These are phyloP conservation scores for Cercis canadensis DNA, from an alignment of 306 rosid species.

Conservation along the genomic window DNA sequence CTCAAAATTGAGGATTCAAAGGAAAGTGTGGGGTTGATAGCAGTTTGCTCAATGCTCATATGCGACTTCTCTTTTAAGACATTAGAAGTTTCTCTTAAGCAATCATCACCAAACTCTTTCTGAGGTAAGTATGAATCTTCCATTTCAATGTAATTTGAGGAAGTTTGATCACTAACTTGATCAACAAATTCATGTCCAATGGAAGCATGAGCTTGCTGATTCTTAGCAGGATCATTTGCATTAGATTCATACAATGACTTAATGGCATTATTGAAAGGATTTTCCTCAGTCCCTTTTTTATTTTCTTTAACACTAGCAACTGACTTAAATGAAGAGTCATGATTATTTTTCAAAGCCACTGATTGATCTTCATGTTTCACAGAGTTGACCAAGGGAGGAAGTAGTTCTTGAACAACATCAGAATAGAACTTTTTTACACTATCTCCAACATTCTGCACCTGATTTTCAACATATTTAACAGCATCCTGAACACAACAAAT, in stretches of 20 bases:
- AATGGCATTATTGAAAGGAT: constrained; percentile 28
- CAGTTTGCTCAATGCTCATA: constrained; percentile 10
- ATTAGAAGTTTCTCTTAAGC: constrained; percentile 31
- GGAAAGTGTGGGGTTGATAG: background rate
- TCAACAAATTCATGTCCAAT: background rate
- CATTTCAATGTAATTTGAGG: background rate
- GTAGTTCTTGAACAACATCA: constrained; percentile 65
- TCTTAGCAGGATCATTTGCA: constrained; percentile 36
- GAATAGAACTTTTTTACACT: constrained; percentile 72
- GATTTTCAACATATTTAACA: constrained; percentile 73
- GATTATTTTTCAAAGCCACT: constrained; percentile 32
- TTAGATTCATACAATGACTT: constrained; percentile 38
- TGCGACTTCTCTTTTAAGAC: constrained; percentile 26
- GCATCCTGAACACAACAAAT: constrained; percentile 61
- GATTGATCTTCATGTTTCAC: constrained; percentile 46
- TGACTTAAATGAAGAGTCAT: constrained; percentile 38
- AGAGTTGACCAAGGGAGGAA: constrained; percentile 47
- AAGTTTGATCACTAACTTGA: background rate
- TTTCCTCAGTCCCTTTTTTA: constrained; percentile 39
- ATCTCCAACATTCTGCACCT: constrained; percentile 70
- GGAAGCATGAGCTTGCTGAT: constrained; percentile 41
- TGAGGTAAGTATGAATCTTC: background rate
- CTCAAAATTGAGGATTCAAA: constrained; percentile 2
- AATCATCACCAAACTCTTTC: constrained; percentile 35
- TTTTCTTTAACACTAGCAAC: constrained; percentile 7